Evolutionary conservation across 2,329 filamentous ascomycete species (phyloP), one percentile per base, ranked within the genome.

Genomic region (Emergomyces africanus): DNA sequence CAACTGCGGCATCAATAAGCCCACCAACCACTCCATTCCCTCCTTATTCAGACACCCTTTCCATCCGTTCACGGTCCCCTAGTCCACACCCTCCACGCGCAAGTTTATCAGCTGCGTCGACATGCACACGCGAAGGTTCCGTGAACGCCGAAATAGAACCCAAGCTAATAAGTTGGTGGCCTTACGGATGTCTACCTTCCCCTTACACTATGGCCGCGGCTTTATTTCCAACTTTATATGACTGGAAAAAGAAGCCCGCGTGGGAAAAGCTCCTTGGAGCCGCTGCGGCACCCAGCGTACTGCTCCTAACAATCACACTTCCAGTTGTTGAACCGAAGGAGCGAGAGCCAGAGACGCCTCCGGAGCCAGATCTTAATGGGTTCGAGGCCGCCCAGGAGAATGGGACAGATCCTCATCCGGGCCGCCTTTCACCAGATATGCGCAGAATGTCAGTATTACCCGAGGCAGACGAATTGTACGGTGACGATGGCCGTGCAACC

Each of bases 261-360:
- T 90, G 86, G 84, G 91, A 92, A 66, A 90, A 88, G 68, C 75
- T 90, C 50, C 76, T 96, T 54, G 92, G 90, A 48, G 67, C 94
- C 12, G 80, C 95, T 42, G 91, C 91, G 8, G 86, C 90, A n/a
- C 89, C 91, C 0, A 95, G 88, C 66, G 90, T 99, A 42, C 89
- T 99, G 62, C 75, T 97, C 1, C 79, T 99, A 3, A 92, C 92
- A 0, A 84, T 94, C 53, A 99, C 94, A 0, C 73, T 99, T 4
- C 94, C 95, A 0, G 90, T 99, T 0, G 89, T 96, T 5, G 92
- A 97, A 66, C 82, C 82, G 0, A 79, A 82, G 23, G 78, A 73
- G 41, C 69, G 80, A 8, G 81, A 83, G 14, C 73, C 77, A 2
- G 73, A 64, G 42, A 30, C 41, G 46, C 41, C 73, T 5, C 70